Percentiles rank a stretch among this genome's conserved stretches.
These are phyloP conservation scores for Patellifolia procumbens DNA, from an alignment of 179 eudicot species.

Conservation along the genomic window DNA sequence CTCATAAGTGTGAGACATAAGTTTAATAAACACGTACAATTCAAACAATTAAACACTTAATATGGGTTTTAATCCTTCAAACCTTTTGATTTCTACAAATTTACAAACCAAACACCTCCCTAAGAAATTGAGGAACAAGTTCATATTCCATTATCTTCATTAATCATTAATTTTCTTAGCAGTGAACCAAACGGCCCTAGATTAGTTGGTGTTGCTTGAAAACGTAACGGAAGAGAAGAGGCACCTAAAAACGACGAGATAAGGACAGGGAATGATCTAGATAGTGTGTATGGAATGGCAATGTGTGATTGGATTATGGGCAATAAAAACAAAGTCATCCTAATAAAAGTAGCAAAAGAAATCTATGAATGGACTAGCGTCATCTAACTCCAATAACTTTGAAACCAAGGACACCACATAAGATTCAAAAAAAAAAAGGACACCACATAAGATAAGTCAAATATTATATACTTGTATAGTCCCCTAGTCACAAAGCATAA, in stretches of 20 bases:
- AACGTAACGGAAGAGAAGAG: not conserved
- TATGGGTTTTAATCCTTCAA: too few relatives aligned
- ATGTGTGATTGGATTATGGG: conserved; percentile 7
- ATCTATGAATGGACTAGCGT: conserved; percentile 1
- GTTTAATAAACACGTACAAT: too few relatives aligned
- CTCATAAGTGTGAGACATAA: too few relatives aligned
- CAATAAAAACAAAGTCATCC: not conserved
- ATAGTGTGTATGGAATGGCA: not conserved
- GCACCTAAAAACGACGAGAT: not conserved
- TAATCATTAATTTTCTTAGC: too few relatives aligned
- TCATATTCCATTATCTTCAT: too few relatives aligned
- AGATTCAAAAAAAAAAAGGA: too few relatives aligned
- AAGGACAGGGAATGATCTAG: not conserved
- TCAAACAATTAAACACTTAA: too few relatives aligned
- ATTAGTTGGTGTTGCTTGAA: not conserved
- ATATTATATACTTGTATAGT: too few relatives aligned
- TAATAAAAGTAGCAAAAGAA: not conserved
- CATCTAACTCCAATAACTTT: not conserved
- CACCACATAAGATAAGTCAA: too few relatives aligned
- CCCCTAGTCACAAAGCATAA: not conserved
- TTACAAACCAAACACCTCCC: too few relatives aligned
- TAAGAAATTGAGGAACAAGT: not conserved
- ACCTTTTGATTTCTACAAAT: too few relatives aligned
- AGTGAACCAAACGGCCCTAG: too few relatives aligned
- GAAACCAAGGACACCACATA: not conserved